Base-by-base conservation (phyloP, 352 stramenopile species). In the Pythium insidiosum region DNA sequence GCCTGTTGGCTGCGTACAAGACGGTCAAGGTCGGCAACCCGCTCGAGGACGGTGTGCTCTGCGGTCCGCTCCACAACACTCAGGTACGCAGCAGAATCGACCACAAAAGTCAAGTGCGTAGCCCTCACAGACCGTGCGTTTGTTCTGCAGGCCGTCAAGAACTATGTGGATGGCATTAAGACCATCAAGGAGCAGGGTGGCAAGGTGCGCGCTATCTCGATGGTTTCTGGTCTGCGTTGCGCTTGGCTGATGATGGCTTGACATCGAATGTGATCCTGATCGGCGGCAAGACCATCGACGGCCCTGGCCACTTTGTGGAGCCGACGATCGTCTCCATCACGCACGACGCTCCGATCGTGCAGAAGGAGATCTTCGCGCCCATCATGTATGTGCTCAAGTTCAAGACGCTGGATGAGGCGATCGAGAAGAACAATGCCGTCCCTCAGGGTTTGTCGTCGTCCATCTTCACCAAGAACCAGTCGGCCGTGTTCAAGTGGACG, bases 321-420 rank as follows among this genome's bases (percentile, higher is more conserved):
- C 88, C 88, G 24, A 95, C 88, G 20, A 74, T 97, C 22, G 77
- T 88, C 39, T 86, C 79, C 2, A 94, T 96, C 46, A 56, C 67
- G 22, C 62, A 87, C 47, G 77, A 85, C 35, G 76, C 79, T 18
- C 63, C 73, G 6, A 94, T 96, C 43, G 68, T 48, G 53, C 53
- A 89, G 74, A 89, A 93, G 47, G 88, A 97, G 58, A 88, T 90
- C 37, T 97, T 97, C 49, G 85, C 88, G 7, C 88, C 88, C 15
- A 93, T 97, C 48, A 49, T 96, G 43, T 96, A 96, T 50, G 79
- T 91, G 12, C 55, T 94, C 49, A 95, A 94, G 66, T 92, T 96
- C 46, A 82, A 86, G 57, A 75, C 63, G 19, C 64, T 96, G 10
- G 87, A 96, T 16, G 88, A 97, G 52, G 88, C 76, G 18, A 96